Base-by-base conservation (phyloP, 805 yeast species). In the Suhomyces xylopsoci region DNA sequence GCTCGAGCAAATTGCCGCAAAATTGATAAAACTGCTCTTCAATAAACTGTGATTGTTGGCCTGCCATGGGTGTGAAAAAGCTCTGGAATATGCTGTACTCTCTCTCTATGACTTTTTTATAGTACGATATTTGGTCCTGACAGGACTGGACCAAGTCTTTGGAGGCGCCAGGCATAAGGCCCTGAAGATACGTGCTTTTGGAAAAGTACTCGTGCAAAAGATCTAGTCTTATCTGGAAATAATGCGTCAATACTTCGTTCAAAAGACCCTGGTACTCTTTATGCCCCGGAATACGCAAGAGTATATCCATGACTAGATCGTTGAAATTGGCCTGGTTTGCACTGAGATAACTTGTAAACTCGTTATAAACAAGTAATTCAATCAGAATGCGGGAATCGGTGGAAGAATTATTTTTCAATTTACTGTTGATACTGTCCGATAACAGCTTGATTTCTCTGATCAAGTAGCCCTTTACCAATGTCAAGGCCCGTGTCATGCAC, bases 401-500 rank as follows among this genome's bases (percentile, higher is more conserved):
- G 5, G 30, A 7, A 17, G 44, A 12, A 74, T 51, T 14, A 47
- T 45, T 20, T 57, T 41, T 10, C 55, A 53, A 26, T 46, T 50
- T 45, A 46, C 34, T 30, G 36, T 52, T 38, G 61, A 63, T 50
- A 8, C 54, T 58, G 15, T 62, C 57, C 43, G 70, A 70, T 25
- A 75, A 52, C 15, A 58, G 65, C 50, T 69, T 73, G 42, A 81
- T 64, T 32, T 75, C 77, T n/a, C 66, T 66, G 8, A 74, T 75
- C 51, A 88, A 68, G 63, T 85, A 90, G 61, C 85, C 88, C 56
- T 86, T 80, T 14, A 90, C 81, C 54, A 93, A 73, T 0, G 94
- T 83, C 46, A 90, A 76, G 1, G 96, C 85, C 53, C 97, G 79
- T 1, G 92, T 84, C 79, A 90, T 77, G 62, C 97, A 89, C 60